Base-by-base conservation (phyloP, 2,329 filamentous ascomycete species). In the Microdochium trichocladiopsis region DNA sequence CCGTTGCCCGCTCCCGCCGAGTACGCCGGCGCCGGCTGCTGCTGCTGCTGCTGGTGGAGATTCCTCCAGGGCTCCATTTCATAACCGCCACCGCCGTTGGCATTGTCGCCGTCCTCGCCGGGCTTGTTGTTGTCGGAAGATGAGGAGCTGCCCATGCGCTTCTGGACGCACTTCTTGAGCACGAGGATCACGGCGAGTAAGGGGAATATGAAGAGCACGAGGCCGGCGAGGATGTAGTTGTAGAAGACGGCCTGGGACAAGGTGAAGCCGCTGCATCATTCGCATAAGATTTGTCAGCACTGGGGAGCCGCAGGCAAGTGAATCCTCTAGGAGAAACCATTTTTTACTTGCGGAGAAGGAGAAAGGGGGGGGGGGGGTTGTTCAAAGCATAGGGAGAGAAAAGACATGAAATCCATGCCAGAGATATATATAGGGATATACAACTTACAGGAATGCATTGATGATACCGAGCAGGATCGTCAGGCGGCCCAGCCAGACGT, bases 261-360 rank as follows among this genome's bases (percentile, higher is more conserved):
- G 0, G 72, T 71, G 61, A 84, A 83, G 23, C 83, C 83, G 4
- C 78, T 81, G 49, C n/a, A n/a, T n/a, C n/a, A n/a, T n/a, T n/a
- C n/a, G n/a, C n/a, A n/a, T n/a, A n/a, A n/a, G n/a, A n/a, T n/a
- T n/a, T n/a, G n/a, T n/a, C 9, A 14, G 21, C 50, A 51, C 16
- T 23, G 6, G 24, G 51, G 36, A 41, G 31, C 18, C 3, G 16
- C 24, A 49, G 53, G 57, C 56, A 43, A 57, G 55, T 49, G 2
- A 6, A 3, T 21, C 18, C 24, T 16, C 16, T 16, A 33, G 8
- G 8, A 50, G 25, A 14, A 2, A 24, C 11, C 23, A 12, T 2
- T 1, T 25, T 5, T 16, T 23, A 21, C 14, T 14, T 3, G 14
- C 25, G 16, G 43, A 9, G 10, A 1, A 5, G 53, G 1, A 51